phyloP scores from a whole-genome alignment of 805 yeast species.

The Kodamaea kakaduensis region DNA sequence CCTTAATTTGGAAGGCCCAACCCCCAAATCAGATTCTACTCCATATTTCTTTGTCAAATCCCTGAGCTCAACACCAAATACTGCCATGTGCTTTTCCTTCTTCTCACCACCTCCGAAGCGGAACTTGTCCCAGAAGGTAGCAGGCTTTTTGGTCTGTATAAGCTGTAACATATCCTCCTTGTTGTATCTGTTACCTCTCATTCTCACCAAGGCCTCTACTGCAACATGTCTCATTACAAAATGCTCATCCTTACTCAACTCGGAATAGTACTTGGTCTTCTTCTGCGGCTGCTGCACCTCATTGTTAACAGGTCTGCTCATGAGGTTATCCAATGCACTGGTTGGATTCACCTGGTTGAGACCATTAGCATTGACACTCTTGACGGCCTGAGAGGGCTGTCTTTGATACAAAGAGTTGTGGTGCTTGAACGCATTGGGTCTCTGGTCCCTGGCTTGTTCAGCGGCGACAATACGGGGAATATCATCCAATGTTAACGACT shows the following conservation, averaged over 20 bases:
- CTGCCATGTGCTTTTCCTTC: constrained; percentile 33
- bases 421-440: constrained; percentile 89
- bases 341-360: constrained; percentile 10
- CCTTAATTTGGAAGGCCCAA: constrained; percentile 72
- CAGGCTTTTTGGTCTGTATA: constrained; percentile 40
- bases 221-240: constrained; percentile 57
- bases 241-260: constrained; percentile 55
- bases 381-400: constrained; percentile 26
- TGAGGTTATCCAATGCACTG: constrained; percentile 11
- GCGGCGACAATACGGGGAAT: constrained; percentile 96
- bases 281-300: constrained; percentile 3
- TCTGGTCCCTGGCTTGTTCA: constrained; percentile 88
- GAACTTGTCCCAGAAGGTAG: constrained; percentile 53
- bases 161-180: constrained; percentile 36
- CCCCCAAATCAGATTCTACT: constrained; percentile 77
- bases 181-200: constrained; percentile 20
- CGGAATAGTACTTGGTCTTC: constrained; percentile 56
- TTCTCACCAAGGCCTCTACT: constrained; percentile 45
- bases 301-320: constrained; percentile 7
- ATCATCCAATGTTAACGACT: constrained; percentile 87
- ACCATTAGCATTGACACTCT: constrained; percentile 14
- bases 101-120: constrained; percentile 32
- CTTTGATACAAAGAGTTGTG: constrained; percentile 49
- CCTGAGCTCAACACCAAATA: constrained; percentile 77
- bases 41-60: constrained; percentile 69